These are phyloP conservation scores for Acrodontium crateriforme DNA, from an alignment of 2,329 filamentous ascomycete species.

Conservation along the genomic window DNA sequence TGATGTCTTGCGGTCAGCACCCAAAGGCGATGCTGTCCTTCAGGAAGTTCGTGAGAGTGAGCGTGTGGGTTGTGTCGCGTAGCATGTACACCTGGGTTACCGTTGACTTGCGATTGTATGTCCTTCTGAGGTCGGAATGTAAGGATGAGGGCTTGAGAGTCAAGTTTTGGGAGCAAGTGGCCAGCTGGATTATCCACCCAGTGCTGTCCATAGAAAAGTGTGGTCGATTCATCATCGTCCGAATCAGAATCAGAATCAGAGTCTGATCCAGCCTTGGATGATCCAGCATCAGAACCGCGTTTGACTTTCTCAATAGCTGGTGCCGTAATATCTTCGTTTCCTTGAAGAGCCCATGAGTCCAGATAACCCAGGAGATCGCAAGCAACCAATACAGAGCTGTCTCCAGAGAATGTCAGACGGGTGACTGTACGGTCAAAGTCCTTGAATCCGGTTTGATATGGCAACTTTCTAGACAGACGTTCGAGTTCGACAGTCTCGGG, in stretches of 20 bases:
- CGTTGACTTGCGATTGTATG: constrained; percentile 19
- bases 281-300: constrained; percentile 15
- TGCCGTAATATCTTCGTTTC: constrained; percentile 36
- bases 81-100: constrained; percentile 35
- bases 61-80: constrained; percentile 38
- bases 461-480: constrained; percentile 21
- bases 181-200: constrained; percentile 63
- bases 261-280: constrained; percentile 13
- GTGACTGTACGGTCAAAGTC: constrained; percentile 68
- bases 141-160: constrained; percentile 31
- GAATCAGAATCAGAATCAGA: constrained; percentile 22
- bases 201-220: constrained; percentile 44
- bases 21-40: constrained; percentile 41
- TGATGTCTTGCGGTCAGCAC: constrained; percentile 52
- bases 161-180: constrained; percentile 31
- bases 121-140: constrained; percentile 28
- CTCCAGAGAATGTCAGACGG: constrained; percentile 62
- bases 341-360: constrained; percentile 69
- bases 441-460: constrained; percentile 30
- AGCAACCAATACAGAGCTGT: constrained; percentile 64
- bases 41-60: constrained; percentile 42
- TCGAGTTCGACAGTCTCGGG: constrained; percentile 25
- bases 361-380: constrained; percentile 74
- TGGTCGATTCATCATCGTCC: constrained; percentile 35
- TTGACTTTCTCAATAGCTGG: constrained; percentile 24